Percentiles rank a stretch among this genome's conserved stretches.
phyloP scores from a whole-genome alignment of 139 green algal genomes.

The Spirogloea muscicola region DNA sequence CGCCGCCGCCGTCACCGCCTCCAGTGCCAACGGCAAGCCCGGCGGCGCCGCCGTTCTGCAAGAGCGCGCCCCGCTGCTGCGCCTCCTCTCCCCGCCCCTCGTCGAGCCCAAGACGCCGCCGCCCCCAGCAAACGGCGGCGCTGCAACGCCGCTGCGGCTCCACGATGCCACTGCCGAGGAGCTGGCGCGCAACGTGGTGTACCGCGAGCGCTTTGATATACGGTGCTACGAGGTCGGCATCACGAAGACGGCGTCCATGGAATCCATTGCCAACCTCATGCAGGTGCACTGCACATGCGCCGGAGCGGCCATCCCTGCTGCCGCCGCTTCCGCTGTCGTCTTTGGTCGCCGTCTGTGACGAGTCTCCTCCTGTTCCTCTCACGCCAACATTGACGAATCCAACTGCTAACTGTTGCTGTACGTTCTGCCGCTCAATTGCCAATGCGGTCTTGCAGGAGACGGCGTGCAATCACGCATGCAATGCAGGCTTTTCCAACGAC shows the following conservation, averaged over 20 bases:
- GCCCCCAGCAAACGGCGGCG: no score
- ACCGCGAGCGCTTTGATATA: constrained; percentile 39
- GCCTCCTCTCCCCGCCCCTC: no score
- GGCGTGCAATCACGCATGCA: constrained; percentile 30
- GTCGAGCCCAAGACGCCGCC: no score
- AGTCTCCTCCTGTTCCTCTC: neutral
- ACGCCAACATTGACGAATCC: neutral
- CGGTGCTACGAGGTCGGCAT: constrained; percentile 44
- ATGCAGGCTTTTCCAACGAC: constrained; percentile 38
- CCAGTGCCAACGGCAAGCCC: no score
- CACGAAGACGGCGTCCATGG: constrained; percentile 35
- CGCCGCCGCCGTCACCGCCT: no score
- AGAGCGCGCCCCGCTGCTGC: no score
- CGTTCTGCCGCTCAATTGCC: neutral
- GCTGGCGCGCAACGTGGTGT: no score
- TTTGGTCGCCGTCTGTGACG: neutral
- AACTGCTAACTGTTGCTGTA: neutral
- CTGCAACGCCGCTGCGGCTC: no score
- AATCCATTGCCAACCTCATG: constrained; percentile 44
- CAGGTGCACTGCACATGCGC: constrained; percentile 12
- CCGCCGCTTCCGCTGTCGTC: neutral
- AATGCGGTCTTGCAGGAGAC: constrained; percentile 27
- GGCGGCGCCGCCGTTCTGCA: no score
- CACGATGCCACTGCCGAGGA: no score
- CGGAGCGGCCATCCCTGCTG: neutral